Evolutionary conservation across 345 rosid species (phyloP).

Genomic region (Acer negundo): DNA sequence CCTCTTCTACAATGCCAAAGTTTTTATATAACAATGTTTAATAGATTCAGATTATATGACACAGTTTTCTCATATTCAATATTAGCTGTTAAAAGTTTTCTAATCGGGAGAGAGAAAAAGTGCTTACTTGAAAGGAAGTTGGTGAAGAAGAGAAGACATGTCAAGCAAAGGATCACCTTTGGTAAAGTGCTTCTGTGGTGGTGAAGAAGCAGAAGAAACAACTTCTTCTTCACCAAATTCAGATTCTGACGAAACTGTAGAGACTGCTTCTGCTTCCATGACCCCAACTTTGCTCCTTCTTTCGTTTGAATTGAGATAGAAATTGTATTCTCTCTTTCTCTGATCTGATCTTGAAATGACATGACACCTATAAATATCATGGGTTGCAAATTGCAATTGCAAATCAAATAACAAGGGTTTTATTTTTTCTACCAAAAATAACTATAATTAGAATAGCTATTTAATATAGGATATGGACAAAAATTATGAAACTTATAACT

Average conservation of each 20-base stretch:
- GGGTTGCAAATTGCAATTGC: not conserved
- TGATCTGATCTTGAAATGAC: not conserved
- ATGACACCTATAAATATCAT: not conserved
- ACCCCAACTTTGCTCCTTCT: not conserved
- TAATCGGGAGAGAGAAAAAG: not conserved
- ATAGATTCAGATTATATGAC: no score
- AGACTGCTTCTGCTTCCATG: not conserved
- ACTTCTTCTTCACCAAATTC: not conserved
- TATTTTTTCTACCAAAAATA: not conserved
- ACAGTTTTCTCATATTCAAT: not conserved
- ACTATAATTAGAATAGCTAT: not conserved
- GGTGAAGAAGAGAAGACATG: conserved; percentile 12
- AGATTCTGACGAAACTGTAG: not conserved
- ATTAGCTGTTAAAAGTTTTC: not conserved
- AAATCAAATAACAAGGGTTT: not conserved
- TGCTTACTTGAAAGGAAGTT: conserved; percentile 11
- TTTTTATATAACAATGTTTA: no score
- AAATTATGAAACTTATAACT: no score
- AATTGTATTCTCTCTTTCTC: not conserved
- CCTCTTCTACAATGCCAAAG: conserved; percentile 32
- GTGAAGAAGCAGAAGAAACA: not conserved
- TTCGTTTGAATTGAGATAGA: not conserved
- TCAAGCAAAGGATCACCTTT: conserved; percentile 9
- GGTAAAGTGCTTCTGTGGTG: not conserved
- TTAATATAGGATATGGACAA: no score